phyloP scores from a whole-genome alignment of 352 stramenopile genomes.

The Globisporangium irregulare region DNA sequence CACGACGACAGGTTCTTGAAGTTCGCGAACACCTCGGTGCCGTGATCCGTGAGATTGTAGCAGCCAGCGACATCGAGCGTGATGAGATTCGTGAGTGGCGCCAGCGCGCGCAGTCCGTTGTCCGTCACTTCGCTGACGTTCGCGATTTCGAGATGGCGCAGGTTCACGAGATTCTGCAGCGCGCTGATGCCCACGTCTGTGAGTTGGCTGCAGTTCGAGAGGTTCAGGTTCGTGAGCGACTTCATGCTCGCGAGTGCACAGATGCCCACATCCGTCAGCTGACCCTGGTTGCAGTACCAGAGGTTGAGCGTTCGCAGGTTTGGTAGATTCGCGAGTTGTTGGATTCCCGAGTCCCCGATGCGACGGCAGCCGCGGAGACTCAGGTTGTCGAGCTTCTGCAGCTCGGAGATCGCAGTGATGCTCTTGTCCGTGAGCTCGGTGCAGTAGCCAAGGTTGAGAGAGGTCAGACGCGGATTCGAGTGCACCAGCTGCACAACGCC shows the following conservation, averaged over 20 bases:
- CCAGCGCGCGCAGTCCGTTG: slow-evolving; percentile 45
- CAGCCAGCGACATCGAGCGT: slow-evolving; percentile 71
- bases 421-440: slow-evolving; percentile 66
- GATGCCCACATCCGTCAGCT: slow-evolving; percentile 65
- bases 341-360: slow-evolving; percentile 54
- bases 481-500: slow-evolving; percentile 17
- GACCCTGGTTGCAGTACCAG: slow-evolving; percentile 81
- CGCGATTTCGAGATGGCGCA: slow-evolving; percentile 68
- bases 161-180: slow-evolving; percentile 49
- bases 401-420: slow-evolving; percentile 39
- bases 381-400: slow-evolving; percentile 45
- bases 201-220: slow-evolving; percentile 80
- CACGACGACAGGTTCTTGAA: slow-evolving; percentile 60
- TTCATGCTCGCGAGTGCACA: slow-evolving; percentile 38
- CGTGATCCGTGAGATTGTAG: slow-evolving; percentile 77
- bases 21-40: slow-evolving; percentile 51
- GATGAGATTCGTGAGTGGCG: slow-evolving; percentile 49
- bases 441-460: slow-evolving; percentile 77
- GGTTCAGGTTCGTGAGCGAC: slow-evolving; percentile 65
- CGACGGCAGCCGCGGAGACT: slow-evolving; percentile 61
- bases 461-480: slow-evolving; percentile 36
- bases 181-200: slow-evolving; percentile 54
- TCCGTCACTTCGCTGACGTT: slow-evolving; percentile 77
- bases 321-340: slow-evolving; percentile 32
- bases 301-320: slow-evolving; percentile 61